Evolutionary conservation across 495 filamentous ascomycete species (phyloP).

Genomic region (Chaetomium cochliodes): DNA sequence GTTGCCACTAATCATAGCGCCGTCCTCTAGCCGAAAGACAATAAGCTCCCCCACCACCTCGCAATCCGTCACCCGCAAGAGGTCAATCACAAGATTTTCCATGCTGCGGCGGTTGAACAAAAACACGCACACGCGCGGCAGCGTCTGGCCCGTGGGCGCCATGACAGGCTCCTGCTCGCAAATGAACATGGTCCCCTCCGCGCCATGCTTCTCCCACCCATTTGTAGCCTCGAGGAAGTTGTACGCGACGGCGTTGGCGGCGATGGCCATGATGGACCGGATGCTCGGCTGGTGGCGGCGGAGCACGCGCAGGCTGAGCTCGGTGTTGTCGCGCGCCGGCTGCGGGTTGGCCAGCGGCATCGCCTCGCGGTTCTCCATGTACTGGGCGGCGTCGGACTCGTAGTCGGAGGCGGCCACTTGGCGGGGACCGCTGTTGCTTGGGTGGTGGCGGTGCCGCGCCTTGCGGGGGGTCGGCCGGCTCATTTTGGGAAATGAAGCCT

Average conservation of each 20-base stretch:
- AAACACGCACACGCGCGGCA: constrained; percentile 42
- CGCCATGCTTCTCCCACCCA: constrained; percentile 72
- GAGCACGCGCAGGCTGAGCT: constrained; percentile 79
- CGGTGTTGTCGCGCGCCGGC: constrained; percentile 64
- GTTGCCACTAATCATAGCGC: constrained; percentile 18
- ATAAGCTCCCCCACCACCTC: constrained; percentile 45
- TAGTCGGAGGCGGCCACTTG: constrained; percentile 58
- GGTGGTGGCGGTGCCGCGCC: constrained; percentile 40
- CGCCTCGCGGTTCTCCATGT: constrained; percentile 39
- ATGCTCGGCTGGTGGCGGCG: constrained; percentile 70
- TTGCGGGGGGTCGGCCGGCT: constrained; percentile 38
- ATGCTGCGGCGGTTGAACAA: constrained; percentile 49
- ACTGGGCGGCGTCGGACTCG: constrained; percentile 53
- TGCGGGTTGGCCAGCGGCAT: constrained; percentile 28
- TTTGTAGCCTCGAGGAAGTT: constrained; percentile 59
- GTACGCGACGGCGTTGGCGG: constrained; percentile 78
- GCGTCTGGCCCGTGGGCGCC: constrained; percentile 22
- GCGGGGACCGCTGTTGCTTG: constrained; percentile 36
- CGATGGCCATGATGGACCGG: constrained; percentile 66
- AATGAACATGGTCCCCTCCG: constrained; percentile 82
- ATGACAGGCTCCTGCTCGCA: constrained; percentile 56
- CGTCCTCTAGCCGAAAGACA: constrained; percentile 44
- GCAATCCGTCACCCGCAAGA: constrained; percentile 40
- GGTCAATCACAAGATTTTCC: constrained; percentile 46
- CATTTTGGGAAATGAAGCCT: constrained; percentile 21